phyloP scores from a whole-genome alignment of 192 early-diverging fungal species.

The Podila horticola region DNA sequence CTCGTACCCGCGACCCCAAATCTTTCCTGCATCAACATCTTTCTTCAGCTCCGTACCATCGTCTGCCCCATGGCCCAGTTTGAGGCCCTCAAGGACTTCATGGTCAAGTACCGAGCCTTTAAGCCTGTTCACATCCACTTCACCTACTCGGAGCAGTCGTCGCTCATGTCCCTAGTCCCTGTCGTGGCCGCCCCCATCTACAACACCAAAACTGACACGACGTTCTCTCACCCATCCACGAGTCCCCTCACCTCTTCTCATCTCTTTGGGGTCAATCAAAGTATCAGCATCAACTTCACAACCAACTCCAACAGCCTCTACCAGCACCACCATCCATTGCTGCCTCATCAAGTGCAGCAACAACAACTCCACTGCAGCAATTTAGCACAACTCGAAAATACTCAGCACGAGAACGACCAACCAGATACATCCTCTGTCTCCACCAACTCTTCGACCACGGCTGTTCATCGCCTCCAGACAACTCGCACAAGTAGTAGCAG shows the following conservation, averaged over 20 bases:
- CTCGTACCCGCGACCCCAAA: conserved; percentile 29
- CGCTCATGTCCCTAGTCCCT: conserved; percentile 36
- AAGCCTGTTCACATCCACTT: conserved; percentile 45
- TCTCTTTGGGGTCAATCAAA: conserved; percentile 34
- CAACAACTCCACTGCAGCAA: neutral
- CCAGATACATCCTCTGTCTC: neutral
- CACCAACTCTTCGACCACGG: neutral
- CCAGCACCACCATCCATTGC: conserved; percentile 31
- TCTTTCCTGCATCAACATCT: conserved; percentile 28
- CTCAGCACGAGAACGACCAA: neutral
- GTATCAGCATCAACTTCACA: conserved; percentile 44
- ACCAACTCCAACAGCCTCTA: conserved; percentile 27
- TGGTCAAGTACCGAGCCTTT: conserved; percentile 43
- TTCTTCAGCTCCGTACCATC: conserved; percentile 26
- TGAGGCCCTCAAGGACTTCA: conserved; percentile 47
- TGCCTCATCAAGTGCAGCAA: neutral
- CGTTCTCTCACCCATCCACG: conserved; percentile 26
- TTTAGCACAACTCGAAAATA: neutral
- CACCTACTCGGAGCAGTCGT: conserved; percentile 38
- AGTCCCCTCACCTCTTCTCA: conserved; percentile 28
- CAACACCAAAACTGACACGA: conserved; percentile 23
- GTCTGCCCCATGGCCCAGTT: conserved; percentile 48
- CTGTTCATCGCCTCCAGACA: neutral
- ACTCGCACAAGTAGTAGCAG: neutral
- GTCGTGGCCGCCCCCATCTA: conserved; percentile 38